Evolutionary conservation across 2,329 filamentous ascomycete species (phyloP).

Genomic region (Bimuria novae-zelandiae): DNA sequence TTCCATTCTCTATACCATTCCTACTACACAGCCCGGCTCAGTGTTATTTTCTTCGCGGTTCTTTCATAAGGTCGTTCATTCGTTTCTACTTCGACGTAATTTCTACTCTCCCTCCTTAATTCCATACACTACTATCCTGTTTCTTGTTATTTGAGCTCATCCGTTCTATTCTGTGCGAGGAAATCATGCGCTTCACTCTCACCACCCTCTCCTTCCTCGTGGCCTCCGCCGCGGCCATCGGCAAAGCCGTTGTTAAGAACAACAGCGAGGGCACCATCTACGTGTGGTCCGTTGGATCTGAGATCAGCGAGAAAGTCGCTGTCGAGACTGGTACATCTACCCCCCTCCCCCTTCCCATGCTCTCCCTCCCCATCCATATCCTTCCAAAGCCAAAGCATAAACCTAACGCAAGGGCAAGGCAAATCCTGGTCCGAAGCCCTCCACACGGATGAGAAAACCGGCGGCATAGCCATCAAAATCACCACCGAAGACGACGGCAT

Average conservation of each 20-base stretch:
- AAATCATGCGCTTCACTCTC: conserved; percentile 20
- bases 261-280: conserved; percentile 28
- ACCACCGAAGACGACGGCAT: conserved; percentile 30
- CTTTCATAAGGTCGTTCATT: neutral
- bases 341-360: neutral
- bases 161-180: neutral
- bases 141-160: too few relatives aligned
- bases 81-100: neutral
- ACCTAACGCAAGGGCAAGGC: too few relatives aligned
- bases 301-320: conserved; percentile 23
- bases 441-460: conserved; percentile 26
- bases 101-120: neutral
- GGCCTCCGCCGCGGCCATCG: conserved; percentile 26
- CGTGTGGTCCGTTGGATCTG: conserved; percentile 31
- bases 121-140: neutral
- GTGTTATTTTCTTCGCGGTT: neutral
- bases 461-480: conserved; percentile 37
- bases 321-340: conserved; percentile 22
- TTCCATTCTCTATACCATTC: neutral
- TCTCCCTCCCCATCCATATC: neutral
- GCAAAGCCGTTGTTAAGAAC: conserved; percentile 34
- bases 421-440: conserved; percentile 26
- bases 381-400: too few relatives aligned
- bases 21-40: neutral
- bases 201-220: conserved; percentile 19